Percentiles rank a stretch among this genome's conserved stretches.
These are phyloP conservation scores for Penicillium sp. DNA, from an alignment of 2,329 filamentous ascomycete genomes.

Conservation along the genomic window DNA sequence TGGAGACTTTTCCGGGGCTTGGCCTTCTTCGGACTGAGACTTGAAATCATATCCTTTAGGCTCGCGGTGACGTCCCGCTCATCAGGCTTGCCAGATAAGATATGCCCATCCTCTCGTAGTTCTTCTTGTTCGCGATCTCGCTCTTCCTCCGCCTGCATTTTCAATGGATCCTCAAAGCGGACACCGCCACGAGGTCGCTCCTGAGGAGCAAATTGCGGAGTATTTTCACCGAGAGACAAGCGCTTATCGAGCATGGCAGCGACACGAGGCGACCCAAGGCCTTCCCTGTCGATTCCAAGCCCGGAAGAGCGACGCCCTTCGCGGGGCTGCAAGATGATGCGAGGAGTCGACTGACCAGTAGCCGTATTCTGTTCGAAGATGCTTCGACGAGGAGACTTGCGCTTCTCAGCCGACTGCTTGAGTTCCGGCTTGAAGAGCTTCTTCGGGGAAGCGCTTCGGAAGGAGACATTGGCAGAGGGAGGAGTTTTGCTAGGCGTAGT, in stretches of 20 bases:
- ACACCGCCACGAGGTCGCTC: constrained; percentile 48
- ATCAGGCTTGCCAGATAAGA: constrained; percentile 43
- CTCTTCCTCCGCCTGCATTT: constrained; percentile 63
- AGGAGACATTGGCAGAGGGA: constrained; percentile 46
- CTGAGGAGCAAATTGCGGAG: constrained; percentile 61
- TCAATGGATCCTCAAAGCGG: constrained; percentile 64
- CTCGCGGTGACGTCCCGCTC: constrained; percentile 65
- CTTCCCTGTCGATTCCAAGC: constrained; percentile 66
- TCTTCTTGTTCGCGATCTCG: constrained; percentile 61
- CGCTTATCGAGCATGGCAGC: constrained; percentile 69
- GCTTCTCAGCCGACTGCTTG: constrained; percentile 36
- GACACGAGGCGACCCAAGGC: constrained; percentile 72
- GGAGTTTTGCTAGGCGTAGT: constrained; percentile 53
- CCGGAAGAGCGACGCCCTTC: constrained; percentile 59
- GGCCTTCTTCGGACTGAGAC: constrained; percentile 72
- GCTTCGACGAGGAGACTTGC: constrained; percentile 38
- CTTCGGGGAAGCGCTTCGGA: constrained; percentile 51
- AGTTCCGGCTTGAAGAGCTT: constrained; percentile 47
- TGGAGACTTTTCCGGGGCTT: constrained; percentile 70
- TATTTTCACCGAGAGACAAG: constrained; percentile 67
- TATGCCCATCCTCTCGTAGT: constrained; percentile 59
- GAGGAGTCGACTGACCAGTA: constrained; percentile 61
- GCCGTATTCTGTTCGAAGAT: constrained; percentile 56
- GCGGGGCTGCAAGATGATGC: constrained; percentile 62
- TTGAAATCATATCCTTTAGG: constrained; percentile 74